A percentile compares a stretch with the other conserved stretches of the same genome.
These are phyloP conservation scores for Forsythia suspensa DNA, from an alignment of 257 asterid species.

Conservation along the genomic window DNA sequence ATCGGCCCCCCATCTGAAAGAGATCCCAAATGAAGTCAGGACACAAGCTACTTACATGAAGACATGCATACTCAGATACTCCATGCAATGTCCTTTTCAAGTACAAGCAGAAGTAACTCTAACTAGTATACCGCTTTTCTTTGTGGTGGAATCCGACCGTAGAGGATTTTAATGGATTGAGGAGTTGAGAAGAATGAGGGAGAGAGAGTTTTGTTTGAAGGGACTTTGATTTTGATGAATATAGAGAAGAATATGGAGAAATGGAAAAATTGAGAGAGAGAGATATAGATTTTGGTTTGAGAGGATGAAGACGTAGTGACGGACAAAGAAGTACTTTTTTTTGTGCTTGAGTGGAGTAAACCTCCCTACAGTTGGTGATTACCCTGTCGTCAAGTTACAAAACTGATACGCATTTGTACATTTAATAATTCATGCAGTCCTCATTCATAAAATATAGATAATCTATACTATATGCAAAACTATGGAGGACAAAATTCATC, in stretches of 20 bases:
- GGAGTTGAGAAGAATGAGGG: too few species aligned
- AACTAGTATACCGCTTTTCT: not conserved
- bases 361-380: not conserved
- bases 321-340: too few species aligned
- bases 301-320: too few species aligned
- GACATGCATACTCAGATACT: not conserved
- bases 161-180: too few species aligned
- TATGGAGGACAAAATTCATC: not conserved
- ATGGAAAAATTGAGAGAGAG: too few species aligned
- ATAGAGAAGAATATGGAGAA: too few species aligned
- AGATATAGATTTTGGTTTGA: too few species aligned
- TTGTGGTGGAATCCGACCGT: too few species aligned
- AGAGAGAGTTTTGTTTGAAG: too few species aligned
- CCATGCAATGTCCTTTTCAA: not conserved
- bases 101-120: not conserved
- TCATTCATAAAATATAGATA: not conserved
- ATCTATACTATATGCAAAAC: not conserved
- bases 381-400: not conserved
- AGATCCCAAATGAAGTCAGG: slow-evolving; percentile 1
- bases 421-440: not conserved
- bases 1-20: slow-evolving; percentile 92
- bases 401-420: not conserved
- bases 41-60: not conserved
- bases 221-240: too few species aligned
- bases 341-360: too few species aligned